phyloP scores from a whole-genome alignment of 352 stramenopile genomes.

The Pythium pyrilobum region DNA sequence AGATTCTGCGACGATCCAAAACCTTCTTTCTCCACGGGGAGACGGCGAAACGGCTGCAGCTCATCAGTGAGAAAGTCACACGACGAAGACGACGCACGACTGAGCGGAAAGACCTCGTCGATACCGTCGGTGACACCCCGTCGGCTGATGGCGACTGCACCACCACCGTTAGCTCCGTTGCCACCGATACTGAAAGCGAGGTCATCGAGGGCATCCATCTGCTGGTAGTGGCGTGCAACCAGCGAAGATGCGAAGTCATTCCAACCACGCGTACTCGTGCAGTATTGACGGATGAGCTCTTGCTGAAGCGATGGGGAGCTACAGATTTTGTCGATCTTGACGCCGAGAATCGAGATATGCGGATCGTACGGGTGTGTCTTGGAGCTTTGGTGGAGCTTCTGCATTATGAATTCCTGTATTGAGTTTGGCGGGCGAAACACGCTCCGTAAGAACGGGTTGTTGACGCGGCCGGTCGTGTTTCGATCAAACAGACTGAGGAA shows the following conservation, averaged over 20 bases:
- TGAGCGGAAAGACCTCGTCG: constrained; percentile 49
- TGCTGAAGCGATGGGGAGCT: constrained; percentile 66
- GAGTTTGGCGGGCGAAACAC: constrained; percentile 67
- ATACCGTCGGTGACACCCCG: constrained; percentile 22
- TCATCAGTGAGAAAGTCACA: constrained; percentile 64
- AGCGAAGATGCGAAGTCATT: constrained; percentile 60
- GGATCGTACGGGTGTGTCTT: constrained; percentile 56
- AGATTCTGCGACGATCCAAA: constrained; percentile 61
- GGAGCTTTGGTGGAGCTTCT: constrained; percentile 47
- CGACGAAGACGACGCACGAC: constrained; percentile 49
- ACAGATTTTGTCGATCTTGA: constrained; percentile 80
- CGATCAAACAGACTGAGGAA: constrained; percentile 67
- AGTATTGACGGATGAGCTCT: constrained; percentile 75
- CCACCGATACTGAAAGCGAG: constrained; percentile 16
- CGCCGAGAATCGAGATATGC: constrained; percentile 66
- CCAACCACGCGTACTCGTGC: constrained; percentile 51
- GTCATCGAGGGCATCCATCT: constrained; percentile 64
- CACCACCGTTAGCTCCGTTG: background rate
- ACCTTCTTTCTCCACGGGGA: constrained; percentile 69
- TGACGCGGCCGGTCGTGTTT: constrained; percentile 51
- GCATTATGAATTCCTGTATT: constrained; percentile 62
- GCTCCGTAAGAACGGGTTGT: constrained; percentile 69
- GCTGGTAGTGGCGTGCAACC: constrained; percentile 67
- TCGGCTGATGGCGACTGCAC: background rate
- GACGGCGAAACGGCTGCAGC: constrained; percentile 53